These are phyloP conservation scores for Davidsoniella virescens DNA, from an alignment of 2,329 filamentous ascomycete genomes.

Conservation along the genomic window DNA sequence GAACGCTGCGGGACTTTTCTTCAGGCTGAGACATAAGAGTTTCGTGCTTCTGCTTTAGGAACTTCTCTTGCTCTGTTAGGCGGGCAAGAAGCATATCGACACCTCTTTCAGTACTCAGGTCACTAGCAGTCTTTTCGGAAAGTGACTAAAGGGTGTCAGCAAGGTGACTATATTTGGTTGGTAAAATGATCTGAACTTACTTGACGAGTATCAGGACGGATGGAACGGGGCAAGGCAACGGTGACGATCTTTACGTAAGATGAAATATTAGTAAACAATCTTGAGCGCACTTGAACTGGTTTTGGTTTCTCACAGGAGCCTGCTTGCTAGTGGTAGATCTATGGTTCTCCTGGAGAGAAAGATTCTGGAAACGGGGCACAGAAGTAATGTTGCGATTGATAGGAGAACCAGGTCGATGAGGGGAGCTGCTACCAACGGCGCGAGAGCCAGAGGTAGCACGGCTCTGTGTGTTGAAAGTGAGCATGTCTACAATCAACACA, in stretches of 20 bases:
- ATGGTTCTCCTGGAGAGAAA: conserved; percentile 1
- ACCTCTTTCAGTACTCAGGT: not conserved
- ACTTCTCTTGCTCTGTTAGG: conserved; percentile 46
- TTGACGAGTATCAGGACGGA: not conserved
- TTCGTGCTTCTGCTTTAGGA: conserved; percentile 42
- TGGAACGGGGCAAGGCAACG: not conserved
- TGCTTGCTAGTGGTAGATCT: not conserved
- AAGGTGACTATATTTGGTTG: not conserved
- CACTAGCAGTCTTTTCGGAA: not conserved
- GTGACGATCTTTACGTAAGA: not conserved
- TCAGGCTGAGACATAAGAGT: conserved; percentile 28
- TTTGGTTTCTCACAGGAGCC: not conserved
- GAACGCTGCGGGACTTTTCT: conserved; percentile 16
- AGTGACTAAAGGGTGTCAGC: not conserved
- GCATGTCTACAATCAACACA: conserved; percentile 3
- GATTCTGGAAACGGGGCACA: not conserved
- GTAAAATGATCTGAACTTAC: not conserved
- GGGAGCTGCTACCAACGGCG: not conserved
- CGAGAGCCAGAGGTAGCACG: conserved; percentile 3
- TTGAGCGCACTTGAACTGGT: not conserved
- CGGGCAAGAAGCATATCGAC: conserved; percentile 39
- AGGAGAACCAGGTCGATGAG: conserved; percentile 1
- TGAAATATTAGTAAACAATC: not conserved
- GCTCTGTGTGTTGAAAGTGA: conserved; percentile 6
- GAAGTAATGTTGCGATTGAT: not conserved